These are phyloP conservation scores for Volvariella volvacea DNA, from an alignment of 1,284 basidiomycete genomes.

Conservation along the genomic window DNA sequence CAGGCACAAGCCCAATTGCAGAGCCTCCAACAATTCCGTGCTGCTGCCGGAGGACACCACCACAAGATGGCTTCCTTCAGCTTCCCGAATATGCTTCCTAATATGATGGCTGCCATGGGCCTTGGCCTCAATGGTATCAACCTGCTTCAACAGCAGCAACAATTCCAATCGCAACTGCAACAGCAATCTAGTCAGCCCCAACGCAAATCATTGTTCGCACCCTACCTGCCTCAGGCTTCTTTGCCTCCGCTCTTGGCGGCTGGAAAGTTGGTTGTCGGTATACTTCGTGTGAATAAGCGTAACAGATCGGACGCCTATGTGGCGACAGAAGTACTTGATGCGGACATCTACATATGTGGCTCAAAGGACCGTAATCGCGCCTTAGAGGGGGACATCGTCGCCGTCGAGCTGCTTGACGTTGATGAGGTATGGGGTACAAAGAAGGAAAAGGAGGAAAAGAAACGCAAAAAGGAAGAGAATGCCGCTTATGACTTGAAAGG, in stretches of 20 bases:
- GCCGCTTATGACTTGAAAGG: constrained; percentile 83
- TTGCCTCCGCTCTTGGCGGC: constrained; percentile 96
- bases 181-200: constrained; percentile 87
- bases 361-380: constrained; percentile 99
- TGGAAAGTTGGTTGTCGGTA: constrained; percentile 96
- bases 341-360: constrained; percentile 98
- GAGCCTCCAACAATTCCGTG: constrained; percentile 95
- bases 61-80: constrained; percentile 97
- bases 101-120: constrained; percentile 92
- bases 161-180: constrained; percentile 86
- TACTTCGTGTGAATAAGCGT: constrained; percentile 97
- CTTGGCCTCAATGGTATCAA: constrained; percentile 77
- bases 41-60: constrained; percentile 90
- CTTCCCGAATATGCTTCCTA: constrained; percentile 94
- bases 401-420: constrained; percentile 95
- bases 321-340: constrained; percentile 97
- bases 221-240: constrained; percentile 96
- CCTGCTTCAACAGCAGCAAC: constrained; percentile 81
- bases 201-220: constrained; percentile 97
- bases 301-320: constrained; percentile 99
- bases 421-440: constrained; percentile 99
- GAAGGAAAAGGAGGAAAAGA: constrained; percentile 99
- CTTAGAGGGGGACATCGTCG: constrained; percentile 97
- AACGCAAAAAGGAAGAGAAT: constrained; percentile 99
- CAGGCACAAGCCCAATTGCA: constrained; percentile 96